These are phyloP conservation scores for Sporopachydermia lactativora DNA, from an alignment of 805 yeast species.

Conservation along the genomic window DNA sequence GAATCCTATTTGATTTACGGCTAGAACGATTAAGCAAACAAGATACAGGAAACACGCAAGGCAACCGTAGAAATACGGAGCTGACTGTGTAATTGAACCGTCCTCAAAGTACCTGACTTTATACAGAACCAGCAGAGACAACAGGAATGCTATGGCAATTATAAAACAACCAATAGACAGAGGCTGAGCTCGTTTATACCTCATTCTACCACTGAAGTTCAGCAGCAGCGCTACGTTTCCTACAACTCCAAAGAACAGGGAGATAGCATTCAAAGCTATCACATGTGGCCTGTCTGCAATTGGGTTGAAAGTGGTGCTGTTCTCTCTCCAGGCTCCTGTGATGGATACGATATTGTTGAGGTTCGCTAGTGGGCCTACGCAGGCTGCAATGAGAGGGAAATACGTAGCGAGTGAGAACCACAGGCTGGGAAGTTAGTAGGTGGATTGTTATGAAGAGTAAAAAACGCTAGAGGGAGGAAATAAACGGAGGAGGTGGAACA, in stretches of 20 bases:
- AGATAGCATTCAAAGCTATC: conserved; percentile 42
- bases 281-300: conserved; percentile 28
- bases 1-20: conserved; percentile 51
- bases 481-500: too few relatives aligned
- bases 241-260: conserved; percentile 47
- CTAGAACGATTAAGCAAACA: conserved; percentile 35
- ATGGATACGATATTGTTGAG: conserved; percentile 60
- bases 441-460: too few relatives aligned
- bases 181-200: conserved; percentile 46
- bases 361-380: conserved; percentile 68
- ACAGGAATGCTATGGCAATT: conserved; percentile 37
- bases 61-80: conserved; percentile 72
- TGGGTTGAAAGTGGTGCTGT: conserved; percentile 14
- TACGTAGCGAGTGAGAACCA: conserved; percentile 61
- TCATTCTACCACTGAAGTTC: conserved; percentile 47
- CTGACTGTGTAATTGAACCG: conserved; percentile 24
- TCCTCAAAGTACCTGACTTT: conserved; percentile 18
- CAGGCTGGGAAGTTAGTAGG: background rate
- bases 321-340: conserved; percentile 49
- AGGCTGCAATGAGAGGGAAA: conserved; percentile 65
- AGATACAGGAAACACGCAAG: conserved; percentile 51
- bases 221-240: conserved; percentile 59
- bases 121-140: conserved; percentile 32
- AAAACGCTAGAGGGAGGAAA: too few relatives aligned
- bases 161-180: conserved; percentile 55